These are phyloP conservation scores for Podaxis carcinomalis DNA, from an alignment of 768 basidiomycete species.

Conservation along the genomic window DNA sequence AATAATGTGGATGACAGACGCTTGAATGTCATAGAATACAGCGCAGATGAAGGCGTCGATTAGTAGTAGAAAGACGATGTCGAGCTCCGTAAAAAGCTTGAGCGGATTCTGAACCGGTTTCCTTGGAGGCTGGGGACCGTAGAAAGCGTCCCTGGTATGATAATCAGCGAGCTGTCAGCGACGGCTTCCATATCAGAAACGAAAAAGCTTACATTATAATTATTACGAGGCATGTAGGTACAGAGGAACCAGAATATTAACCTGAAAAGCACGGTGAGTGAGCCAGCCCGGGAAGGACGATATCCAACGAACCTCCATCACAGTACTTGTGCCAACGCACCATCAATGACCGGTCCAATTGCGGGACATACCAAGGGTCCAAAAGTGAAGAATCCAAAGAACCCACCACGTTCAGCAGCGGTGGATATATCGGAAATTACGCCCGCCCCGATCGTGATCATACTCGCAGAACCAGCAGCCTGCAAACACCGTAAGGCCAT, in stretches of 20 bases:
- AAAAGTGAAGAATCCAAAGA: constrained; percentile 61
- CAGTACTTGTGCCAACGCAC: constrained; percentile 48
- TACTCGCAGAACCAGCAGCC: constrained; percentile 75
- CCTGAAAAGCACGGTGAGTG: constrained; percentile 22
- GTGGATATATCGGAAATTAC: constrained; percentile 76
- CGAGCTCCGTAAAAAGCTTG: constrained; percentile 46
- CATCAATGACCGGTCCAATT: constrained; percentile 57
- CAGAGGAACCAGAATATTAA: constrained; percentile 62
- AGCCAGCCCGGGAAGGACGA: background rate
- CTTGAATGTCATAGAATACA: constrained; percentile 56
- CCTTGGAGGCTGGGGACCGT: constrained; percentile 37
- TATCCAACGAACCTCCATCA: constrained; percentile 54
- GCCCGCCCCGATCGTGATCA: constrained; percentile 74
- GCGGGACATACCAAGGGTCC: constrained; percentile 71
- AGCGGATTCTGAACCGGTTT: constrained; percentile 51
- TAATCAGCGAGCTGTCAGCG: constrained; percentile 29
- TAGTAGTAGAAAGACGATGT: constrained; percentile 49
- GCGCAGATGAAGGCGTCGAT: constrained; percentile 50
- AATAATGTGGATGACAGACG: constrained; percentile 61
- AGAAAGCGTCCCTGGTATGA: constrained; percentile 51
- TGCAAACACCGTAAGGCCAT: constrained; percentile 79
- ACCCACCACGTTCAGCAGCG: constrained; percentile 69
- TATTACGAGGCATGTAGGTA: constrained; percentile 39
- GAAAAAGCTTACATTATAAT: constrained; percentile 38
- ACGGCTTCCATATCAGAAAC: constrained; percentile 1